Conservation (phyloP, 129 eudicot genomes). For the Flaveria bidentis region DNA sequence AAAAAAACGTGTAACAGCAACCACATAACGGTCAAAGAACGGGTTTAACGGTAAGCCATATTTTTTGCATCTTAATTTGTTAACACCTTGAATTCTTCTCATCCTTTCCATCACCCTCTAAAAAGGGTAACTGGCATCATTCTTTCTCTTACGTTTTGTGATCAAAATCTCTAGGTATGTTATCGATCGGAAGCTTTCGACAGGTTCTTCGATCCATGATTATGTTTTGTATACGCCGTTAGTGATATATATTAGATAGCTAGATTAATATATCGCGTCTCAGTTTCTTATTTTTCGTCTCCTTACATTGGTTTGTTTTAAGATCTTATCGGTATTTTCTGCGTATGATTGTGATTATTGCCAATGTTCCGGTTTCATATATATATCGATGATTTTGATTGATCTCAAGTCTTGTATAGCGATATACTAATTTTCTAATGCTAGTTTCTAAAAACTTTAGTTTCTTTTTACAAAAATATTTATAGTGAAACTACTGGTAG, state of each 20-base stretch:
- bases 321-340: too few relatives aligned
- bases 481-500: too few relatives aligned
- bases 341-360: too few relatives aligned
- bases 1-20: background rate
- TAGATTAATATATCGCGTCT: background rate
- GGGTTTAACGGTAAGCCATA: conserved; percentile 24
- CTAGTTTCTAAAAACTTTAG: too few relatives aligned
- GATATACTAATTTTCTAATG: too few relatives aligned
- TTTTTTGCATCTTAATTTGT: background rate
- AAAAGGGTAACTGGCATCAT: conserved; percentile 22
- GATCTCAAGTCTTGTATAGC: background rate
- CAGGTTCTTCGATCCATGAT: background rate
- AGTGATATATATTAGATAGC: background rate
- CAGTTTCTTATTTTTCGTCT: background rate
- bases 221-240: background rate
- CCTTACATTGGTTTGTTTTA: background rate
- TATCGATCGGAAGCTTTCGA: background rate
- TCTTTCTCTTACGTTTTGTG: conserved; percentile 26
- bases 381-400: background rate
- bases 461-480: too few relatives aligned
- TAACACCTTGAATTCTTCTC: conserved; percentile 24
- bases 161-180: conserved; percentile 17
- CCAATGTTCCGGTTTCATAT: too few relatives aligned
- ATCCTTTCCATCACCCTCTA: conserved; percentile 19
- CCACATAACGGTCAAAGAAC: background rate